These are phyloP conservation scores for Rhododendron simsii DNA, from an alignment of 148 eudicot species.

Conservation along the genomic window DNA sequence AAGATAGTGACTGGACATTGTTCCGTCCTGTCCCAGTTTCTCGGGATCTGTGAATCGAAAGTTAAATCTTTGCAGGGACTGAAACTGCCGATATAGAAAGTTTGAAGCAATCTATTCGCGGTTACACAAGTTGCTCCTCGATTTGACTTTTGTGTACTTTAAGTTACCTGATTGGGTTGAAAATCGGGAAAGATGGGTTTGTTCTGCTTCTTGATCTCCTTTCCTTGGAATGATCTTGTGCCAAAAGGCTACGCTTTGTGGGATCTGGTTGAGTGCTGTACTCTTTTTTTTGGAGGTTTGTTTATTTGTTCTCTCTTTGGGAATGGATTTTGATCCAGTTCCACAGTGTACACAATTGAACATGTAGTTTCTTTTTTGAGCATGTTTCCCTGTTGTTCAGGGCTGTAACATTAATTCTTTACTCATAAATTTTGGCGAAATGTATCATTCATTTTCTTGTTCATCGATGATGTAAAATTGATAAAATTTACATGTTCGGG, in stretches of 20 bases:
- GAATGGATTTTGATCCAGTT: neutral
- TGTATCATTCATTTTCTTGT: constrained; percentile 7
- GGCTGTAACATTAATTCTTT: constrained; percentile 4
- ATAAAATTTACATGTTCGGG: neutral
- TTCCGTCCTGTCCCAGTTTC: constrained; percentile 44
- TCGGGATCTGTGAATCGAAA: constrained; percentile 67
- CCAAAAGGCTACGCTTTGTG: neutral
- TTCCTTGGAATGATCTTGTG: neutral
- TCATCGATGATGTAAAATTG: neutral
- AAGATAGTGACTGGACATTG: constrained; percentile 49
- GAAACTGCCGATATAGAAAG: constrained; percentile 38
- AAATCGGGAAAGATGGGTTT: neutral
- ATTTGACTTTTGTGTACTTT: neutral
- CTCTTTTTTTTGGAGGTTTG: neutral
- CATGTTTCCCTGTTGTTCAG: neutral
- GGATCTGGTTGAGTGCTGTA: neutral
- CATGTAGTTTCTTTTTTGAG: neutral
- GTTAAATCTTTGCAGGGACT: constrained; percentile 47
- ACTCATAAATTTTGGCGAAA: constrained; percentile 8
- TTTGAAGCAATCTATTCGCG: neutral
- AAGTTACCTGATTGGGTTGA: neutral
- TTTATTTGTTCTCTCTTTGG: neutral
- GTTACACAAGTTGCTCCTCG: neutral
- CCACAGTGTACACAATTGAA: neutral
- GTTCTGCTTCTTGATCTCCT: constrained; percentile 1